Evolutionary conservation across 257 asterid species (phyloP), one percentile per base, ranked within the genome.

Genomic region (Datura wrightii): DNA sequence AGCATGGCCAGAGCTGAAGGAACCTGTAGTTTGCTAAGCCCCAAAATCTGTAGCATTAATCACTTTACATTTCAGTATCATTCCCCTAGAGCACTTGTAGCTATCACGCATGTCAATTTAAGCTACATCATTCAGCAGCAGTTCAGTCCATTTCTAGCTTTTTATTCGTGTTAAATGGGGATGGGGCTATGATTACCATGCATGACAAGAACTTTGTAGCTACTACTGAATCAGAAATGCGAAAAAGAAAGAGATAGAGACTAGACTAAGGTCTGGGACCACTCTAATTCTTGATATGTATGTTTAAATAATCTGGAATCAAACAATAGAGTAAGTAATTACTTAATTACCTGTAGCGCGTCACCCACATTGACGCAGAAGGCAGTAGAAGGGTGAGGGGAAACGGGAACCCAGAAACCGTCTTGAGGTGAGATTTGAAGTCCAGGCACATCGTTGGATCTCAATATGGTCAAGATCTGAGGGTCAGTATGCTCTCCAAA

Each of bases 401-500:
- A 82, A 83, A 92, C 90, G 0, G 97, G 96, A 89, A 92, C 85
- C 97, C 97, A 93, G 79, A 88, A 85, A 8, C 96, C 96, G 8
- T 92, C 94, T 52, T 89, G 84, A 2, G 88, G 7, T 0, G 94
- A 89, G 79, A 93, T 88, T 78, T 93, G 94, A 85, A 92, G 94
- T 42, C 97, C 97, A 10, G 86, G 79, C 0, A 89, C 96, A 1
- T 55, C 90, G 87, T 92, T 92, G 86, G 96, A 93, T 91, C 89
- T 87, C 76, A 90, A n/a, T 6, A 92, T 70, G 79, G 98, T 95
- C 85, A 95, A 44, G 88, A 95, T 95, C 90, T 92, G 98, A 92
- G 98, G 98, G 90, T 94, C 98, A 6, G 97, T 93, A 48, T 95
- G 98, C 89, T 92, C 97, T 44, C 98, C 98, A 54, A 95, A 93